Base-by-base conservation (phyloP, 1,284 basidiomycete genomes). In the Jaminaea rosea region DNA sequence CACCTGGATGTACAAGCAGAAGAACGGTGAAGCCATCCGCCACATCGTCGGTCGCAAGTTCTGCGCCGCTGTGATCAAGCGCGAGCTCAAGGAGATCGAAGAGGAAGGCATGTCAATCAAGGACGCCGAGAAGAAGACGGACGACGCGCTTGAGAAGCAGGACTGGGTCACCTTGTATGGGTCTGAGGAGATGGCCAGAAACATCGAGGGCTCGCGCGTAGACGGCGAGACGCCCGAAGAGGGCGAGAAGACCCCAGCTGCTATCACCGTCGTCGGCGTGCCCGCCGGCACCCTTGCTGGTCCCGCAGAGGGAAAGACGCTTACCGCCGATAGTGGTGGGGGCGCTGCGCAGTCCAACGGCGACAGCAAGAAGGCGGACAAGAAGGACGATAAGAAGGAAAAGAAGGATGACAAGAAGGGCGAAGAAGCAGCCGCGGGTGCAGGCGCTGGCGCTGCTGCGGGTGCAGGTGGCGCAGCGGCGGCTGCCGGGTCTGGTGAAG, bases 1-100 rank as follows among this genome's bases (percentile, higher is more conserved):
- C 17, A 65, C 59, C 4, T 73, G 67, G 67, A 31, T 59, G 13
- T 73, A 73, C 62, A 58, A 67, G 56, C 68, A 69, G 47, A 65
- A 62, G 53, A 49, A 69, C 31, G 68, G 69, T 26, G 50, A 56
- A n/a, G 39, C 46, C 19, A 53, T 65, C 36, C 60, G 59, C 17
- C 71, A 73, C 50, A 54, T 65, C 11, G 58, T 70, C 26, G 71
- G 71, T 27, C 55, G 60, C 24, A 57, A 59, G 13, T 44, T 52
- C 24, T 63, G 69, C 39, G 56, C 53, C 9, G 50, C 53, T 2
- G 55, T 60, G 4, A 53, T 73, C 27, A 54, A 60, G 46, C 64
- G 68, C 51, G 60, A 65, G 52, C 58, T 72, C 36, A 53, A 49
- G 11, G 58, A 62, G 62, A 64, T 70, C 42, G 65, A 70, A 39